Evolutionary conservation across 768 basidiomycete genomes (phyloP).

Genomic region (Leccinum fibrillosum): DNA sequence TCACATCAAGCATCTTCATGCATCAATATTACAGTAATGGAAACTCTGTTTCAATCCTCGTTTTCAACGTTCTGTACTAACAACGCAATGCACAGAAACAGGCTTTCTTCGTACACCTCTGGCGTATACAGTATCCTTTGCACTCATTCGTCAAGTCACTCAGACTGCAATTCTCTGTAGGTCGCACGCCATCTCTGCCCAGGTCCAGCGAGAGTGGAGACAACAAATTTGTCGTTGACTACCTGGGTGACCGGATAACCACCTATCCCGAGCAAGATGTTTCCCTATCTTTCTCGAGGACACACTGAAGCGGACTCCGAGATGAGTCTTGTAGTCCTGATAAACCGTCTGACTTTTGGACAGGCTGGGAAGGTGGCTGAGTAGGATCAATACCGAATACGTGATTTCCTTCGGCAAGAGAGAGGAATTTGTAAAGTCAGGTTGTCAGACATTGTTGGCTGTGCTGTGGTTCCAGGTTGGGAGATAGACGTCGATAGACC

Average conservation of each 20-base stretch:
- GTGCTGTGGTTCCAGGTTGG: not conserved
- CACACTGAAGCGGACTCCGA: not conserved
- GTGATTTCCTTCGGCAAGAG: not conserved
- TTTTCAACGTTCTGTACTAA: no score
- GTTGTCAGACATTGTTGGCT: not conserved
- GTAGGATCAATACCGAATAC: not conserved
- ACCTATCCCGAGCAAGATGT: not conserved
- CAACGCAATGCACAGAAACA: no score
- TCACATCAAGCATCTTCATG: no score
- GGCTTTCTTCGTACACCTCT: no score
- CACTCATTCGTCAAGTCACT: no score
- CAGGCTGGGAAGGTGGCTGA: not conserved
- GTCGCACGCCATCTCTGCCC: not conserved
- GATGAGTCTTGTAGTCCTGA: not conserved
- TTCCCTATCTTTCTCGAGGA: not conserved
- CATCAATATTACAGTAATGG: no score
- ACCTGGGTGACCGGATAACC: not conserved
- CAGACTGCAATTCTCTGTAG: not conserved
- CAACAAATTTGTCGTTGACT: not conserved
- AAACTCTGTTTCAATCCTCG: no score
- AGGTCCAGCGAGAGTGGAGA: not conserved
- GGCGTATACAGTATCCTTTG: no score
- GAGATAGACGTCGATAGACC: no score
- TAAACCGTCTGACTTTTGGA: not conserved
- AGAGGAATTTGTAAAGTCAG: not conserved